Evolutionary conservation across 129 eudicot genomes (phyloP).

Genomic region (Solidago caesia): DNA sequence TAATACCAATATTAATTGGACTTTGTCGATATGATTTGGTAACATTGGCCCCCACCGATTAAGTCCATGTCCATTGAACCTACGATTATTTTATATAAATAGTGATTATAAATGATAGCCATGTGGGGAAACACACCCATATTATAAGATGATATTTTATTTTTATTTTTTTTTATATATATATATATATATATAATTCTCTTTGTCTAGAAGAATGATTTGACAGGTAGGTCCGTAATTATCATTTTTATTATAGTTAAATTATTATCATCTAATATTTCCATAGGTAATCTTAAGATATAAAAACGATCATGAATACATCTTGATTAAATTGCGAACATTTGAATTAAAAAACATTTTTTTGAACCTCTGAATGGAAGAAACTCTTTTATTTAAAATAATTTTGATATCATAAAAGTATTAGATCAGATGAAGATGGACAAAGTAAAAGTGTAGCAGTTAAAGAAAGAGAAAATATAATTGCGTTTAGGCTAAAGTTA

Average conservation of each 20-base stretch:
- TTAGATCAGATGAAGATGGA: too few relatives aligned
- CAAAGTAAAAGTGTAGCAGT: neutral
- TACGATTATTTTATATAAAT: neutral
- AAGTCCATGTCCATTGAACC: constrained; percentile 39
- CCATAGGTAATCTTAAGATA: too few relatives aligned
- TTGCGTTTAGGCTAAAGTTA: neutral
- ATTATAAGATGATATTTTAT: neutral
- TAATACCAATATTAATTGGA: constrained; percentile 24
- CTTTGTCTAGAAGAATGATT: constrained; percentile 3
- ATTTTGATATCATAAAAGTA: too few relatives aligned
- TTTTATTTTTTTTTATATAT: neutral
- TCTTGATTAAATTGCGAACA: neutral
- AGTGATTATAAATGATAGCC: neutral
- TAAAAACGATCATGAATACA: too few relatives aligned
- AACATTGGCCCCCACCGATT: constrained; percentile 23
- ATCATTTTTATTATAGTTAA: neutral
- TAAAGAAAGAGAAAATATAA: neutral
- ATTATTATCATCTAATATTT: too few relatives aligned
- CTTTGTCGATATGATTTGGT: constrained; percentile 33
- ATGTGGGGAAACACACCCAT: constrained; percentile 16
- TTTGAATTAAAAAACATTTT: too few relatives aligned
- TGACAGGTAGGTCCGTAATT: neutral
- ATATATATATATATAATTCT: neutral
- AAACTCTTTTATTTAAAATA: too few relatives aligned
- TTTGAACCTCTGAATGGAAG: too few relatives aligned